Evolutionary conservation across 1,284 basidiomycete species (phyloP).

Genomic region (Heterobasidion irregulare): DNA sequence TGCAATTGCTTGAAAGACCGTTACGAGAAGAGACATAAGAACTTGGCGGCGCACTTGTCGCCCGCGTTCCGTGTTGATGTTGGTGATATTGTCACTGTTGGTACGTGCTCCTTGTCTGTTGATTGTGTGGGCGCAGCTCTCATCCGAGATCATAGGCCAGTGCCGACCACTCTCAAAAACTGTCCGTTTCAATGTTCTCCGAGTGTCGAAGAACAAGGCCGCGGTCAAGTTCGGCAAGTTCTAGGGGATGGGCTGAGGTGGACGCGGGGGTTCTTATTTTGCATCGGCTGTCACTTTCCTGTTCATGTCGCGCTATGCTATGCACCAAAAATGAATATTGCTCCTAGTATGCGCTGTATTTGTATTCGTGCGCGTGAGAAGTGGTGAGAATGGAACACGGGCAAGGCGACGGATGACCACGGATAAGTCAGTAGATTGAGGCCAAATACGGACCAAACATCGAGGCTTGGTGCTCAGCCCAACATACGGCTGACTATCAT

Average conservation of each 20-base stretch:
- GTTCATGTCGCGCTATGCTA: constrained; percentile 25
- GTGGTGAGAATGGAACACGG: not conserved
- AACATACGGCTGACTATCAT: not conserved
- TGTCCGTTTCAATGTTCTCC: constrained; percentile 96
- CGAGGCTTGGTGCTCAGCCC: not conserved
- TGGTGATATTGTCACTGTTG: constrained; percentile 94
- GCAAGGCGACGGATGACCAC: not conserved
- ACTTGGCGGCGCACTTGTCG: constrained; percentile 94
- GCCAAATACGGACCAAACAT: constrained; percentile 13
- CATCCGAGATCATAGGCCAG: constrained; percentile 52
- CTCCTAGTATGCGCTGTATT: not conserved
- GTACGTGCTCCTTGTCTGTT: constrained; percentile 38
- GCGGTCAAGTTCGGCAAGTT: constrained; percentile 93
- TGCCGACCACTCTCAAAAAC: constrained; percentile 99
- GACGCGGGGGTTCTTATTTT: constrained; percentile 20
- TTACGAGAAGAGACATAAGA: constrained; percentile 98
- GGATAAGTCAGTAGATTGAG: not conserved
- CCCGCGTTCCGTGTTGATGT: constrained; percentile 96
- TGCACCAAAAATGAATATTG: constrained; percentile 19
- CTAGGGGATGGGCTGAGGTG: constrained; percentile 34
- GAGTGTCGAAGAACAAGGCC: constrained; percentile 87
- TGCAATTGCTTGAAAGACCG: constrained; percentile 48
- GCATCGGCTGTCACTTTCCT: constrained; percentile 15
- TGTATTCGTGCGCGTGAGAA: not conserved
- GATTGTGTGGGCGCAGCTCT: constrained; percentile 4